These are phyloP conservation scores for Pleurotus citrinopileatus DNA, from an alignment of 768 basidiomycete species.

Conservation along the genomic window DNA sequence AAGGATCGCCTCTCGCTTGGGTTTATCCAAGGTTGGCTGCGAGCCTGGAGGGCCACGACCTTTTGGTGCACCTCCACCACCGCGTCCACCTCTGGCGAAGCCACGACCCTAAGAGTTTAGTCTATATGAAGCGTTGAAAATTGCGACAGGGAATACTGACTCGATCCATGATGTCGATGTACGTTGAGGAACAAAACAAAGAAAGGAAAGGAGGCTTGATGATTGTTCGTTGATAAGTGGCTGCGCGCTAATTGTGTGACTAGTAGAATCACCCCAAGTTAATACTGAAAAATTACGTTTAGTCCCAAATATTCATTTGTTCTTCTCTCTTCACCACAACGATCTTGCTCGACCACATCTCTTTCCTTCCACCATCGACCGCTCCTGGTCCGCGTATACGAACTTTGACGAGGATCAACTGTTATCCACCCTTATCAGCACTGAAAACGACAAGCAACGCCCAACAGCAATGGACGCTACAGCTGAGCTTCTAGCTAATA, in stretches of 20 bases:
- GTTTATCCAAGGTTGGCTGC: constrained; percentile 62
- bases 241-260: constrained; percentile 11
- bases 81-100: constrained; percentile 41
- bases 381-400: not conserved
- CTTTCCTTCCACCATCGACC: constrained; percentile 4
- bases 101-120: constrained; percentile 56
- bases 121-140: constrained; percentile 28
- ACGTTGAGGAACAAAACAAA: constrained; percentile 18
- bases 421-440: constrained; percentile 10
- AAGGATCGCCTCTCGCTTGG: constrained; percentile 91
- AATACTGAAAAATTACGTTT: constrained; percentile 6
- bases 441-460: constrained; percentile 6
- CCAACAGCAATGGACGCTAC: constrained; percentile 76
- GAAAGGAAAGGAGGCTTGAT: constrained; percentile 10
- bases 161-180: constrained; percentile 73
- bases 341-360: constrained; percentile 5
- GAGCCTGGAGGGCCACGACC: constrained; percentile 48
- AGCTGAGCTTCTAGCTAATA: constrained; percentile 82
- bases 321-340: constrained; percentile 5
- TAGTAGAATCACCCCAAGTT: not conserved
- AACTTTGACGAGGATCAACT: constrained; percentile 8
- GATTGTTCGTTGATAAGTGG: constrained; percentile 8
- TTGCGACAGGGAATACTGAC: constrained; percentile 34
- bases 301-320: constrained; percentile 9
- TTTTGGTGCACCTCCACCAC: constrained; percentile 39